Conservation (phyloP, 768 basidiomycete species). For the Lentinula guzmanii region DNA sequence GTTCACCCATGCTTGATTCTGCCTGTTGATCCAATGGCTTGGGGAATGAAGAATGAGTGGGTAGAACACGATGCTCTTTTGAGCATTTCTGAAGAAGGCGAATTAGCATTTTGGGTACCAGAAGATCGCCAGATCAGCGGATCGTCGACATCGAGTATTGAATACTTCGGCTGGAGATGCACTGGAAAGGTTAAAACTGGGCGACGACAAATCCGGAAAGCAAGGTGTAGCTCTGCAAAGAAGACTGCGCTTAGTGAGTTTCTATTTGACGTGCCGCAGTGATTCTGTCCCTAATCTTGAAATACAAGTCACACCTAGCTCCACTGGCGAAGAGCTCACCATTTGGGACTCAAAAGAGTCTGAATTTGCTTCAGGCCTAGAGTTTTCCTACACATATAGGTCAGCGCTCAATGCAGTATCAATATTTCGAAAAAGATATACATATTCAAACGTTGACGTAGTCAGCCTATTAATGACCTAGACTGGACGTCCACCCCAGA, state of each 20-base stretch:
- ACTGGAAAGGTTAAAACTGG: constrained; percentile 75
- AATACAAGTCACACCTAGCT: constrained; percentile 48
- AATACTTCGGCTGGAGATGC: constrained; percentile 47
- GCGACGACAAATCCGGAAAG: constrained; percentile 57
- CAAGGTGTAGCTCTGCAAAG: constrained; percentile 84
- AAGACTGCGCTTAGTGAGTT: constrained; percentile 81
- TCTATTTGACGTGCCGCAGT: not conserved
- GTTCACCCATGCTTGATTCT: constrained; percentile 49
- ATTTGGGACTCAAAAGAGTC: constrained; percentile 97
- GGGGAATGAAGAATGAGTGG: constrained; percentile 47
- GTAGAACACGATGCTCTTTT: constrained; percentile 67
- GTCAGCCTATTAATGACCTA: constrained; percentile 70
- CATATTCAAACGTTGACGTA: constrained; percentile 6
- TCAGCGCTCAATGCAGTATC: constrained; percentile 23
- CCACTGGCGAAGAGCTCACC: constrained; percentile 72
- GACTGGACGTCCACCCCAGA: constrained; percentile 94
- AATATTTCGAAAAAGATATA: too few species aligned
- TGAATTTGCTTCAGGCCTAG: constrained; percentile 87
- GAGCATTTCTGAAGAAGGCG: constrained; percentile 71
- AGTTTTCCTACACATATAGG: constrained; percentile 62
- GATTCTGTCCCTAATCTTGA: constrained; percentile 7
- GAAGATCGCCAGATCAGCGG: constrained; percentile 28
- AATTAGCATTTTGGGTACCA: constrained; percentile 83
- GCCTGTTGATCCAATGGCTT: constrained; percentile 86
- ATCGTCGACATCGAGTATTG: constrained; percentile 6